phyloP scores from a whole-genome alignment of 805 yeast genomes.

The Kodamaea kakaduensis region DNA sequence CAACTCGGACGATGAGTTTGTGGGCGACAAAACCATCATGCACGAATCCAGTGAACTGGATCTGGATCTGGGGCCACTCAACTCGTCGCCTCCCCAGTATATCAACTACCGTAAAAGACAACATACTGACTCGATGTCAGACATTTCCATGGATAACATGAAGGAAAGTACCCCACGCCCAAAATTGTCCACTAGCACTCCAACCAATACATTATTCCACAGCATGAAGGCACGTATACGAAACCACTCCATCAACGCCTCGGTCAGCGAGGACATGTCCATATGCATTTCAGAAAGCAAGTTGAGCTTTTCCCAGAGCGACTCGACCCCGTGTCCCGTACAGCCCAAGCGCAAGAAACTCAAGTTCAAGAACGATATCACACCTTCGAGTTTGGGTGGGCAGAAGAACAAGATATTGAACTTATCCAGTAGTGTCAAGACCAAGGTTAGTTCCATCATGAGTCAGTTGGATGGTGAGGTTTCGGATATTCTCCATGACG shows the following conservation, averaged over 20 bases:
- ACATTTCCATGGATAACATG: slow-evolving; percentile 18
- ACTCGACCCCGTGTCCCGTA: slow-evolving; percentile 43
- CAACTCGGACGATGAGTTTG: slow-evolving; percentile 14
- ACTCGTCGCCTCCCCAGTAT: slow-evolving; percentile 19
- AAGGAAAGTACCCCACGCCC: slow-evolving; percentile 1
- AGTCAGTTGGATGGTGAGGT: slow-evolving; percentile 14
- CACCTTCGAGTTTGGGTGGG: slow-evolving; percentile 19
- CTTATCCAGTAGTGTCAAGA: slow-evolving; percentile 29
- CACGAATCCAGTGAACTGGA: slow-evolving; percentile 18
- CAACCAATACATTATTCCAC: slow-evolving; percentile 1
- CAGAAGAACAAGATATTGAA: slow-evolving; percentile 24
- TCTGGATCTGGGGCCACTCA: slow-evolving; percentile 6
- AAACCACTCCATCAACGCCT: slow-evolving; percentile 2
- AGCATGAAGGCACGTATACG: slow-evolving; percentile 2
- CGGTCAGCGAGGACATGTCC: slow-evolving; percentile 16
- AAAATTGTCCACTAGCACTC: slow-evolving; percentile 4
- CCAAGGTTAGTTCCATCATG: slow-evolving; percentile 19
- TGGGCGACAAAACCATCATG: slow-evolving; percentile 27
- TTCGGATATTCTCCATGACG: slow-evolving; percentile 9
- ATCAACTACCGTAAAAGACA: slow-evolving; percentile 25
- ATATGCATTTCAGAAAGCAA: slow-evolving; percentile 17
- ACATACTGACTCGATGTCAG: slow-evolving; percentile 22
- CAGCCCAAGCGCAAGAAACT: slow-evolving; percentile 36
- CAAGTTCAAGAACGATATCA: slow-evolving; percentile 21
- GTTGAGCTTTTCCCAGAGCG: slow-evolving; percentile 31